These are phyloP conservation scores for Phaffomyces thermotolerans DNA, from an alignment of 805 yeast species.

Conservation along the genomic window DNA sequence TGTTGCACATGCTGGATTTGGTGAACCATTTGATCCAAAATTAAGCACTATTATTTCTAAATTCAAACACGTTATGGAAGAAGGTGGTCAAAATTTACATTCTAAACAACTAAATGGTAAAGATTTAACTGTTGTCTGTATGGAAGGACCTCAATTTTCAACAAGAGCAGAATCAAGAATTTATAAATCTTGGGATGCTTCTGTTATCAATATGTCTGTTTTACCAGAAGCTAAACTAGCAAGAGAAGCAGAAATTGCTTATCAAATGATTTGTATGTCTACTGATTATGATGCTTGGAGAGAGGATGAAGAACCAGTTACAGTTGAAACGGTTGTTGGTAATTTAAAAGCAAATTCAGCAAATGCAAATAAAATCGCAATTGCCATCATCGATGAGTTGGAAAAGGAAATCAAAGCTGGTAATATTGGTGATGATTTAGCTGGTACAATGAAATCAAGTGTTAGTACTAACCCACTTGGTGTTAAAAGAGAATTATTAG, in stretches of 20 bases:
- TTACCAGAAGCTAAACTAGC: constrained; percentile 97
- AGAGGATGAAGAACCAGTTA: constrained; percentile 89
- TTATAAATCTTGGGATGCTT: constrained; percentile 84
- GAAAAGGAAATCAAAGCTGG: constrained; percentile 55
- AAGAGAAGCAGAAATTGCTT: constrained; percentile 92
- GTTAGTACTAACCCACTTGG: constrained; percentile 74
- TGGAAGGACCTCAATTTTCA: constrained; percentile 99
- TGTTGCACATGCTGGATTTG: constrained; percentile 96
- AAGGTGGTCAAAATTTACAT: constrained; percentile 48
- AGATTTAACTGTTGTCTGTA: constrained; percentile 83
- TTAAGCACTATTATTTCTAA: constrained; percentile 62
- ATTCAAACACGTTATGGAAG: constrained; percentile 46
- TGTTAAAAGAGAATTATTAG: constrained; percentile 62
- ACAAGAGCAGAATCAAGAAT: constrained; percentile 93
- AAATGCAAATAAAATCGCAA: constrained; percentile 77
- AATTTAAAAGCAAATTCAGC: constrained; percentile 80
- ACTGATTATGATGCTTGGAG: constrained; percentile 99
- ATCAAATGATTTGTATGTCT: constrained; percentile 98
- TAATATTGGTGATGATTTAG: constrained; percentile 60
- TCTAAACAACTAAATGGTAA: constrained; percentile 57
- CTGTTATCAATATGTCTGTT: constrained; percentile 94
- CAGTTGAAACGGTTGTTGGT: constrained; percentile 95
- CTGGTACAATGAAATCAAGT: constrained; percentile 71
- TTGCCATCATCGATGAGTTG: constrained; percentile 56
- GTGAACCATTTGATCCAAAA: constrained; percentile 86